These are phyloP conservation scores for Blastocystis sp. DNA, from an alignment of 352 stramenopile species.

Conservation along the genomic window DNA sequence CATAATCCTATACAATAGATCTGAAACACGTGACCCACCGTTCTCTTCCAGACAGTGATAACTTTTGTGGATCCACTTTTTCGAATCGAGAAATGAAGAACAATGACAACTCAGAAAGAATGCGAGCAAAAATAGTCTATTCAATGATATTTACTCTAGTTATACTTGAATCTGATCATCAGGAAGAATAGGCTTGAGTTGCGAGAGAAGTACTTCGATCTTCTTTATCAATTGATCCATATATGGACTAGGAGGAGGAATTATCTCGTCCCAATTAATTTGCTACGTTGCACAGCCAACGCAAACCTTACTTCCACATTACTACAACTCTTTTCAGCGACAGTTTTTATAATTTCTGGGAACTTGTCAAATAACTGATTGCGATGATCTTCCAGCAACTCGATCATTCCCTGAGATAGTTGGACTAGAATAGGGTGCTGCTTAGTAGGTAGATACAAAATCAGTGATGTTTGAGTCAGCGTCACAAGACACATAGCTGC, in stretches of 20 bases:
- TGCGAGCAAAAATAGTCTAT: neutral
- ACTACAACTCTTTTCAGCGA: neutral
- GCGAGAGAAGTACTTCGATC: neutral
- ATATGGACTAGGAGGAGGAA: neutral
- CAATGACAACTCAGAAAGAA: conserved; percentile 3
- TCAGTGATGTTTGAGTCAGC: neutral
- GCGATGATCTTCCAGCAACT: neutral
- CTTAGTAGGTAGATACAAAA: neutral
- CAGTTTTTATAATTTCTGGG: neutral
- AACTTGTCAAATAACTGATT: conserved; percentile 7
- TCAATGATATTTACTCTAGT: no score
- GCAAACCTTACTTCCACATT: neutral
- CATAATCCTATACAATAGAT: neutral
- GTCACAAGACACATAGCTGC: neutral
- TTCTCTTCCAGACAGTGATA: neutral
- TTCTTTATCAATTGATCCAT: conserved; percentile 36
- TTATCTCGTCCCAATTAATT: neutral
- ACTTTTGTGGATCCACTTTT: neutral
- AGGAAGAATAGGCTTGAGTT: conserved; percentile 35
- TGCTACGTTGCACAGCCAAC: neutral
- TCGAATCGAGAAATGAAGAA: conserved; percentile 17
- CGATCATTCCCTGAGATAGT: neutral
- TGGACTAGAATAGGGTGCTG: neutral
- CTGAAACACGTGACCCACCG: neutral
- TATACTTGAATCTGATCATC: conserved; percentile 6